Conservation (phyloP, 495 filamentous ascomycete genomes). For the Mytilinidion resinicola region DNA sequence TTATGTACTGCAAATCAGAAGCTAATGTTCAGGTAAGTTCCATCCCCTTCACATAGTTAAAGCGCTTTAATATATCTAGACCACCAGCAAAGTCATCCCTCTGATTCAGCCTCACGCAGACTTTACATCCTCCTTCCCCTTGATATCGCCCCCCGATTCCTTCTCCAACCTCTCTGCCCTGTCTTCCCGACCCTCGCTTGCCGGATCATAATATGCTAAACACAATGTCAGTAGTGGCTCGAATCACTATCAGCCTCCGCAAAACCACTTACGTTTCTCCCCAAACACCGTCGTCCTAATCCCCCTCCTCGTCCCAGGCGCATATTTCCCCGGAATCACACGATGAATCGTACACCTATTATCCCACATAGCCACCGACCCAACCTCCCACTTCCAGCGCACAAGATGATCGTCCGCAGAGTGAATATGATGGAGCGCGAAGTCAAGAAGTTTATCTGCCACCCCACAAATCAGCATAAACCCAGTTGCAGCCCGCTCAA, state of each 20-base stretch:
- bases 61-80: too few relatives aligned
- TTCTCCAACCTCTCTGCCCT: slow-evolving; percentile 23
- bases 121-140: too few relatives aligned
- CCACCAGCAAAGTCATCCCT: too few relatives aligned
- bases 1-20: too few relatives aligned
- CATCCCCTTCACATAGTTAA: too few relatives aligned
- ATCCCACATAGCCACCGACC: slow-evolving; percentile 51
- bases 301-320: slow-evolving; percentile 39
- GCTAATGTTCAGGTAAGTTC: too few relatives aligned
- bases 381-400: slow-evolving; percentile 51
- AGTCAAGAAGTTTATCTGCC: slow-evolving; percentile 47
- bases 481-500: too few relatives aligned
- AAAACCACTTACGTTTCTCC: slow-evolving; percentile 44
- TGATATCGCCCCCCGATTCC: not conserved
- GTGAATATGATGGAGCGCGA: slow-evolving; percentile 48
- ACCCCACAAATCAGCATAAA: slow-evolving; percentile 44
- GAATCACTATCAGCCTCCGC: not conserved
- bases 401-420: slow-evolving; percentile 49
- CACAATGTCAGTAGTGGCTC: not conserved
- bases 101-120: too few relatives aligned
- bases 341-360: slow-evolving; percentile 47
- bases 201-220: slow-evolving; percentile 44
- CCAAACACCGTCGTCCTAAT: slow-evolving; percentile 51
- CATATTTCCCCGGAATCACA: slow-evolving; percentile 48
- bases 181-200: slow-evolving; percentile 44